Base-by-base conservation (phyloP, 2,329 filamentous ascomycete species). In the Trichoderma sp. region DNA sequence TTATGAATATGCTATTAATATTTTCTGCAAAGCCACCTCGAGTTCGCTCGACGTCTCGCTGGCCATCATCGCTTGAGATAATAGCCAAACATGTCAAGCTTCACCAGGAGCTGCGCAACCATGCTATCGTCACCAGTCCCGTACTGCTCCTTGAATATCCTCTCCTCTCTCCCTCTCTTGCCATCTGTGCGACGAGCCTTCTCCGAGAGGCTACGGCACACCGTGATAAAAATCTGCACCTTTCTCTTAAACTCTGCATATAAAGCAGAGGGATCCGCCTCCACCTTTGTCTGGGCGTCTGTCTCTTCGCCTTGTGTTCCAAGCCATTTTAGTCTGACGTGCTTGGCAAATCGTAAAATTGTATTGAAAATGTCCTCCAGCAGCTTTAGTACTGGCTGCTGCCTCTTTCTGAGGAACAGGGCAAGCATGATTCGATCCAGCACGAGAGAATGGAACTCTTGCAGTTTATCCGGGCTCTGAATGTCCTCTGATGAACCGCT, bases 381-480 rank as follows among this genome's bases (percentile, higher is more conserved):
- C 0, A 96, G 81, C 49, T 86, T 87, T 72, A 94, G 83, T 0
- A 94, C 87, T 1, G 92, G 90, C 70, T 88, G 84, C 77, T 97
- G 93, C 43, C 91, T 85, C 74, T 91, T 92, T 70, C 91, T 86
- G 3, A 97, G 81, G 16, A 97, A 85, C 0, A 96, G 81, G 0
- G 88, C 88, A 71, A 89, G 88, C 81, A 94, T 87, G 58, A 96
- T 93, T 62, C 88, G 85, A 76, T 96, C 91, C 2, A 97, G 83
- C 8, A 90, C 87, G 40, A 87, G 83, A 71, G 94, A 90, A 73
- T 97, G 93, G 29, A 89, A 87, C 55, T 88, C 85, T 27, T 90
- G 85, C 14, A 97, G 80, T 53, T 87, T 83, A 49, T 90, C 88
- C 0, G 94, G 86, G 16, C 92, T 91, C 72, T 76, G 75, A 0